Conservation (phyloP, 768 basidiomycete genomes). For the Suillus weaverae region DNA sequence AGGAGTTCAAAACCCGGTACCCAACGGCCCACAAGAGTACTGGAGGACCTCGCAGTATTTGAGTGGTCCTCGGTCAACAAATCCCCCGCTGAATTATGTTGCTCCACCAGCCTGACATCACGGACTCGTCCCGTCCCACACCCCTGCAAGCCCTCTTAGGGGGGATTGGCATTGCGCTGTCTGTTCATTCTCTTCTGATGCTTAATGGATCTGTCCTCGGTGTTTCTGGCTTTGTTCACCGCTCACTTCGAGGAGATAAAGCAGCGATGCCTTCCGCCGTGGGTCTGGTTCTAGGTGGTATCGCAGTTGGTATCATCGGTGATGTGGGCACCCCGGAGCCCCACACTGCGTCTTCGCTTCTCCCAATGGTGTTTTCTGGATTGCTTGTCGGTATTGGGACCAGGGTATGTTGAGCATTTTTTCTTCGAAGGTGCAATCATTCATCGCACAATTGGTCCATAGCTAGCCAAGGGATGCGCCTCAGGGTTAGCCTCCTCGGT, state of each 20-base stretch:
- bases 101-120: neutral
- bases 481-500: slow-evolving; percentile 46
- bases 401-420: slow-evolving; percentile 39
- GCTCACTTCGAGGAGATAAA: slow-evolving; percentile 42
- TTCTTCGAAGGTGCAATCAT: neutral
- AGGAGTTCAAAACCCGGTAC: neutral
- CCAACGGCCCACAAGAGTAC: too few species aligned
- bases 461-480: slow-evolving; percentile 65
- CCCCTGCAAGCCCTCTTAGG: slow-evolving; percentile 57
- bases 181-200: slow-evolving; percentile 51
- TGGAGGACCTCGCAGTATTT: neutral
- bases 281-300: slow-evolving; percentile 53
- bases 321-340: slow-evolving; percentile 35
- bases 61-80: neutral
- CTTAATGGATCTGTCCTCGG: slow-evolving; percentile 60
- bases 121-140: slow-evolving; percentile 28
- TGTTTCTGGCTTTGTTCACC: slow-evolving; percentile 61
- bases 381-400: slow-evolving; percentile 59
- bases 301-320: slow-evolving; percentile 37
- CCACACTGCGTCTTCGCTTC: slow-evolving; percentile 19
- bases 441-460: neutral
- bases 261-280: slow-evolving; percentile 43
- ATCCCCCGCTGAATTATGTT: neutral
- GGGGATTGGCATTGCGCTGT: slow-evolving; percentile 51
- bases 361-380: slow-evolving; percentile 45